A percentile compares a stretch with the other conserved stretches of the same genome.
These are phyloP conservation scores for Theobroma cacao DNA, from an alignment of 345 rosid species.

Conservation along the genomic window DNA sequence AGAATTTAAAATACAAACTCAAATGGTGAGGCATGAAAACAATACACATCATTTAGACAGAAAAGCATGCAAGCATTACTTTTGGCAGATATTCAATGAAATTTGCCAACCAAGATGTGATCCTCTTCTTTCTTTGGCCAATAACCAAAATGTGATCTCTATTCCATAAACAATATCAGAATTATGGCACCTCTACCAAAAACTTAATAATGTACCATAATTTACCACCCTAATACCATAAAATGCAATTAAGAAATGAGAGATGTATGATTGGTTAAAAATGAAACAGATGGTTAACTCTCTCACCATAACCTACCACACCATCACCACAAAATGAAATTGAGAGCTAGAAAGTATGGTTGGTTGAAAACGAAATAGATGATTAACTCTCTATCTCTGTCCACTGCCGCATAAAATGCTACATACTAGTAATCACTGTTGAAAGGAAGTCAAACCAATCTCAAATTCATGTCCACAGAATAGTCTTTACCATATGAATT, in stretches of 20 bases:
- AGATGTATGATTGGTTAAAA: neutral
- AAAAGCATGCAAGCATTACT: neutral
- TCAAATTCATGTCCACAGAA: neutral
- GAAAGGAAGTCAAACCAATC: neutral
- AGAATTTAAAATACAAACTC: neutral
- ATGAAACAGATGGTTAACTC: neutral
- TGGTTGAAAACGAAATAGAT: neutral
- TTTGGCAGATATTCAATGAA: neutral
- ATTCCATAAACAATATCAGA: neutral
- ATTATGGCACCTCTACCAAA: neutral
- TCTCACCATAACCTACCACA: neutral
- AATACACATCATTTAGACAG: too few relatives aligned
- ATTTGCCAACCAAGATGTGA: neutral
- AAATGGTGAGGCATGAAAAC: neutral
- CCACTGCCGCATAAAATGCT: neutral
- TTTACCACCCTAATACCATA: neutral
- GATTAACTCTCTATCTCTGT: neutral
- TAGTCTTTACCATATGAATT: neutral
- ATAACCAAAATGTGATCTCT: conserved; percentile 1
- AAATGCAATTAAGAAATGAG: neutral
- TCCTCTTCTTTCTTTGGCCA: neutral
- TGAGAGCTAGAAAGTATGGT: neutral
- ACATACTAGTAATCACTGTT: neutral
- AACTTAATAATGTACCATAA: neutral
- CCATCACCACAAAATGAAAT: conserved; percentile 1